phyloP scores from a whole-genome alignment of 1,284 basidiomycete species.

The Apiotrichum siamense region DNA sequence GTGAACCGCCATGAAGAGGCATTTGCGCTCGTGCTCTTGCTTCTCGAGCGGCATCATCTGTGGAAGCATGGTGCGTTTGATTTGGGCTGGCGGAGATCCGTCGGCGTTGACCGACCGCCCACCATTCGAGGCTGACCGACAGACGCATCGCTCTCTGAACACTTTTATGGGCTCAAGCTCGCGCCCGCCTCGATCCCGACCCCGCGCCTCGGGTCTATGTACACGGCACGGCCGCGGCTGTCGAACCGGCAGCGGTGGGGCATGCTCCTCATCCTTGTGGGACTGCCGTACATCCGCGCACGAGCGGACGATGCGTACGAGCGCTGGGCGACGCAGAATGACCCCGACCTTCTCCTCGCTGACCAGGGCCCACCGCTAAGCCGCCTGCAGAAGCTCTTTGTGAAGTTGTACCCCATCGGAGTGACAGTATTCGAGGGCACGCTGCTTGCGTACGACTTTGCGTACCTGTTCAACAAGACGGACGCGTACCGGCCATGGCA shows the following conservation, averaged over 20 bases:
- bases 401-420: conserved; percentile 70
- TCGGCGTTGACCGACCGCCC: neutral
- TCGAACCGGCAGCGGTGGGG: conserved; percentile 48
- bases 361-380: conserved; percentile 27
- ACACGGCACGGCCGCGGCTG: conserved; percentile 16
- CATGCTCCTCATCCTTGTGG: conserved; percentile 75
- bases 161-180: conserved; percentile 42
- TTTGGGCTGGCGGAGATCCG: neutral
- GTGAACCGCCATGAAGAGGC: conserved; percentile 96
- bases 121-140: conserved; percentile 1
- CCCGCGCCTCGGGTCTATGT: conserved; percentile 21
- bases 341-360: conserved; percentile 12
- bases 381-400: conserved; percentile 51
- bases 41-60: conserved; percentile 88
- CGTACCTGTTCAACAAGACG: conserved; percentile 83
- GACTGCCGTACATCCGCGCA: conserved; percentile 79
- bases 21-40: conserved; percentile 78
- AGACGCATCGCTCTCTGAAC: conserved; percentile 45
- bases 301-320: conserved; percentile 89
- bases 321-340: conserved; percentile 50
- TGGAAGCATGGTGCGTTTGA: conserved; percentile 62
- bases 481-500: conserved; percentile 90
- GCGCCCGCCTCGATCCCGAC: conserved; percentile 24
- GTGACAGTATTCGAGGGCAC: conserved; percentile 72
- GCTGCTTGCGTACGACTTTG: conserved; percentile 76